Percentiles rank a stretch among this genome's conserved stretches.
phyloP scores from a whole-genome alignment of 345 rosid species.

The Lagerstroemia speciosa region DNA sequence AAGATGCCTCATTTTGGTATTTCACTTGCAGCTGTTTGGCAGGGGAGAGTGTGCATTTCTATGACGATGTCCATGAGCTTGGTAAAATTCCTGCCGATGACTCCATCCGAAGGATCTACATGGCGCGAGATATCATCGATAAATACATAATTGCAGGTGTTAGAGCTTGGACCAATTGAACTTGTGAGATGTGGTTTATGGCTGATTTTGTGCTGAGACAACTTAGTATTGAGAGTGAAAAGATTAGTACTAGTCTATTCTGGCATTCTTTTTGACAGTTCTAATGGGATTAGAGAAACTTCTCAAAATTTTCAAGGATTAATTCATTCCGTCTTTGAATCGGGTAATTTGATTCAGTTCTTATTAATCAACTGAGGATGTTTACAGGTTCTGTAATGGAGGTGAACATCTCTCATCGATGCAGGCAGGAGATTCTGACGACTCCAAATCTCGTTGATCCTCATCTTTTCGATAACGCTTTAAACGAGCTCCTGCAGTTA shows the following conservation, averaged over 20 bases:
- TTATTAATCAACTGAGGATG: neutral
- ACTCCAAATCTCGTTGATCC: conserved; percentile 53
- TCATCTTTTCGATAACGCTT: conserved; percentile 55
- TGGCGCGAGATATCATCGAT: conserved; percentile 80
- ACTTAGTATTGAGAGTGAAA: neutral
- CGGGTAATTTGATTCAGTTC: neutral
- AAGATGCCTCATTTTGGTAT: neutral
- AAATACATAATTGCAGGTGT: conserved; percentile 70
- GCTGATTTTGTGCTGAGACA: neutral
- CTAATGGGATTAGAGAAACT: neutral
- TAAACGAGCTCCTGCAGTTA: conserved; percentile 68
- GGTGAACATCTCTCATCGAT: conserved; percentile 70
- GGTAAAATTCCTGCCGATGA: conserved; percentile 61
- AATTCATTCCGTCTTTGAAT: neutral
- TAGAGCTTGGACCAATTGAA: neutral
- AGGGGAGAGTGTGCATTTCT: conserved; percentile 88
- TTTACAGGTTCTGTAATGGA: conserved; percentile 72
- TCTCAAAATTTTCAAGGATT: neutral
- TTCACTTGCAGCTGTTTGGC: conserved; percentile 62
- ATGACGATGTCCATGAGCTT: conserved; percentile 70
- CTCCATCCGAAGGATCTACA: conserved; percentile 66
- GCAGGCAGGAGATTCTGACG: conserved; percentile 58
- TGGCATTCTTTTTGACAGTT: neutral
- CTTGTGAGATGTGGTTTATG: neutral
- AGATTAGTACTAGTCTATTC: neutral